phyloP scores from a whole-genome alignment of 495 filamentous ascomycete genomes.

The Alectoria sarmentosa region DNA sequence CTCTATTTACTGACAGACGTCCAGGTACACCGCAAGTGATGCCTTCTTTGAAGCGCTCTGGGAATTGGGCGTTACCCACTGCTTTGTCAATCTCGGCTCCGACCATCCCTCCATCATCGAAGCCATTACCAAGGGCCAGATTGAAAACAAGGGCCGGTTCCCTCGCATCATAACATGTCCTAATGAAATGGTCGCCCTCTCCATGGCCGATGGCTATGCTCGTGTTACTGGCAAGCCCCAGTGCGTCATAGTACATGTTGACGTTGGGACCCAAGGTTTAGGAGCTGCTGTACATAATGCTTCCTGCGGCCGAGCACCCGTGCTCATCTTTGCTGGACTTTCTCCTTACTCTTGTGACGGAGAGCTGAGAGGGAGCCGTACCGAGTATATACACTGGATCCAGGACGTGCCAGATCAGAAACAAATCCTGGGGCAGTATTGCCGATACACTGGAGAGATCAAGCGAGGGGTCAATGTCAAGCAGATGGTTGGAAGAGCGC shows the following conservation, averaged over 20 bases:
- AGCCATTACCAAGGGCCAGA: slow-evolving; percentile 88
- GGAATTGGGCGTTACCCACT: slow-evolving; percentile 80
- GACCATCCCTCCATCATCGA: slow-evolving; percentile 92
- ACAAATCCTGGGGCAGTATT: slow-evolving; percentile 87
- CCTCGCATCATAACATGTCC: slow-evolving; percentile 89
- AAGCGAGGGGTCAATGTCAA: slow-evolving; percentile 92
- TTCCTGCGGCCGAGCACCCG: slow-evolving; percentile 73
- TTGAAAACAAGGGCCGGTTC: slow-evolving; percentile 57
- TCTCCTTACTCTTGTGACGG: slow-evolving; percentile 88
- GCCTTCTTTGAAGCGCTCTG: slow-evolving; percentile 95
- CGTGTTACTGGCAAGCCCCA: slow-evolving; percentile 80
- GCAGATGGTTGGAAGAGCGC: slow-evolving; percentile 86
- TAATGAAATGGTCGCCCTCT: slow-evolving; percentile 97
- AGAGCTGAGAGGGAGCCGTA: slow-evolving; percentile 78
- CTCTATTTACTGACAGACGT: neutral
- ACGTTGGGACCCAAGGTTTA: slow-evolving; percentile 89
- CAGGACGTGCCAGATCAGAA: slow-evolving; percentile 96
- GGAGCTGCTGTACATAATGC: slow-evolving; percentile 92
- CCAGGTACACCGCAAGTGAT: slow-evolving; percentile 63
- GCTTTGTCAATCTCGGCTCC: slow-evolving; percentile 93
- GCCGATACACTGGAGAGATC: slow-evolving; percentile 84
- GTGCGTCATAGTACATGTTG: slow-evolving; percentile 91
- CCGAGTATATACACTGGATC: slow-evolving; percentile 97
- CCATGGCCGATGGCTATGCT: slow-evolving; percentile 94
- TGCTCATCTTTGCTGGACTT: slow-evolving; percentile 86